Base-by-base conservation (phyloP, 139 green algal genomes). In the Micractinium sp. region DNA sequence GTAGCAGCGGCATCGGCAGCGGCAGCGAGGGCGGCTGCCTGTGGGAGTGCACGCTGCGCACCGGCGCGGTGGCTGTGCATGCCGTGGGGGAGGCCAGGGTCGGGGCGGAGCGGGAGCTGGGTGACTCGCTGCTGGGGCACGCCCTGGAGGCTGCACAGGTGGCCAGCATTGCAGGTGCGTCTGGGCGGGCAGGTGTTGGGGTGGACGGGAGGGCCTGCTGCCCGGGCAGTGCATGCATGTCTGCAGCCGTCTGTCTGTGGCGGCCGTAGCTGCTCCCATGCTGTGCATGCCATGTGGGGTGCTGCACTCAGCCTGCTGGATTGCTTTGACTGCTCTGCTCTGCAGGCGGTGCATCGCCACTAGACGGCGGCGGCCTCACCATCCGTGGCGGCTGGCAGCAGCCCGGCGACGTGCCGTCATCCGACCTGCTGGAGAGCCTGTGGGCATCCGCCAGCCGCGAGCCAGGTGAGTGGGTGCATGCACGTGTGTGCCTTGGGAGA, bases 41-140 rank as follows among this genome's bases (percentile, higher is more conserved):
- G 35, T 87, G 83, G 83, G 20, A 39, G 16, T 38, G 67, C 67
- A 22, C 66, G 33, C 33, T 87, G 67, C 67, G 38, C 3, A 41
- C 47, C 0, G 67, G 27, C 18, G 60, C 83, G 38, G 14, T 63
- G 31, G 67, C 38, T 4, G 38, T 87, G 83, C 83, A 87, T 67
- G 83, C 83, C 0, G 66, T 79, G 5, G 67, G 63, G 3, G 67
- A 79, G 27, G 38, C 66, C 7, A 29, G 66, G 20, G 39, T 2
- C 22, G 63, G 63, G 47, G 47, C 25, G 1, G 19, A 78, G 63
- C 33, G 7, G 3, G 29, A 63, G 27, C 39, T 75, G 36, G 83
- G 83, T 3, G 83, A 87, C 27, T 87, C 83, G 16, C 27, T 87
- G 83, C 83, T 87, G 36, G 83, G 83, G 0, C 41, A 39, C 31